Evolutionary conservation across 441 rosid genomes (phyloP).

Genomic region (Populus hybrid): DNA sequence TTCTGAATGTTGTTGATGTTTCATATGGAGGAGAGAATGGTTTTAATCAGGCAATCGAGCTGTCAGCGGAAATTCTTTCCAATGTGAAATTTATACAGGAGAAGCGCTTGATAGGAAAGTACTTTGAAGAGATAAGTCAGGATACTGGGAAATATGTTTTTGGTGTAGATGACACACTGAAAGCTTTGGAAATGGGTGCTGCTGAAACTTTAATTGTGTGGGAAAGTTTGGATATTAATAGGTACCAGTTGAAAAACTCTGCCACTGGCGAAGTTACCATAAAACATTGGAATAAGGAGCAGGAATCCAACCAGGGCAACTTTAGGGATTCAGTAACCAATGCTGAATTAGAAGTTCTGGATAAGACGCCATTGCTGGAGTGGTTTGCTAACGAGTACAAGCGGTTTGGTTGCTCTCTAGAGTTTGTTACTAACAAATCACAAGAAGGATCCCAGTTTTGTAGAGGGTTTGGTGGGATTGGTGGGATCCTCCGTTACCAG

Average conservation of each 20-base stretch:
- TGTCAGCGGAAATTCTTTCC: conserved; percentile 71
- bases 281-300: conserved; percentile 73
- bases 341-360: conserved; percentile 65
- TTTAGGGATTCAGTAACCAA: conserved; percentile 46
- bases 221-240: conserved; percentile 71
- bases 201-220: conserved; percentile 80
- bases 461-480: conserved; percentile 90
- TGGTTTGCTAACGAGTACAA: conserved; percentile 88
- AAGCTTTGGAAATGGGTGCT: conserved; percentile 87
- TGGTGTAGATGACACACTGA: conserved; percentile 79
- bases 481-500: conserved; percentile 84
- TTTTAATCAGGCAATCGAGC: conserved; percentile 88
- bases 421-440: conserved; percentile 82
- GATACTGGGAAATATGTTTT: conserved; percentile 84
- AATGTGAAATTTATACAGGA: conserved; percentile 89
- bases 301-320: conserved; percentile 53
- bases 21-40: conserved; percentile 94
- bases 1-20: conserved; percentile 82
- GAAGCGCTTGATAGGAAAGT: conserved; percentile 90
- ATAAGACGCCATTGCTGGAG: conserved; percentile 65
- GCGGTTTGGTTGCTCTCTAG: conserved; percentile 73
- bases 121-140: conserved; percentile 92
- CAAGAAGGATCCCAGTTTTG: conserved; percentile 89
- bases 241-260: conserved; percentile 57
- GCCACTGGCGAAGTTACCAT: conserved; percentile 49